Evolutionary conservation across 1,139 yeast genomes (phyloP).

Genomic region (Pichia terricola): DNA sequence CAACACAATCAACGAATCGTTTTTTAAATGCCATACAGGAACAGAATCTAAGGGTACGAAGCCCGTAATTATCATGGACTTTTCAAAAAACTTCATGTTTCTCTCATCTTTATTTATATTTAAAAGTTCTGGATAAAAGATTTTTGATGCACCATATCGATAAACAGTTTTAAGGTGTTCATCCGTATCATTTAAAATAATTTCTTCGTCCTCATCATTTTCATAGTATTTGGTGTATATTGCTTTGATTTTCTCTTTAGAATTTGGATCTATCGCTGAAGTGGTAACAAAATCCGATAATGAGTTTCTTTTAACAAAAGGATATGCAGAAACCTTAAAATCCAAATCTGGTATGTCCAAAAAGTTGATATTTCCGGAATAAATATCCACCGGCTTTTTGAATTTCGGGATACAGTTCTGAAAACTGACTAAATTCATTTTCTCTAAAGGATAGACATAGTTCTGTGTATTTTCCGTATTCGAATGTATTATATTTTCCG

Average conservation of each 20-base stretch:
- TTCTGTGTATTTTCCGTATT: neutral
- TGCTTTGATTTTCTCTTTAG: conserved; percentile 1
- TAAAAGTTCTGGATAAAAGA: conserved; percentile 6
- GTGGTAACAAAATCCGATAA: conserved; percentile 7
- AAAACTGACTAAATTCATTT: conserved; percentile 3
- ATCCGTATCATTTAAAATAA: conserved; percentile 1
- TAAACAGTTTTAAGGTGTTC: conserved; percentile 4
- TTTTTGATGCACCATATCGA: conserved; percentile 8
- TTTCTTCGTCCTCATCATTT: conserved; percentile 1
- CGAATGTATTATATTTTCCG: too few relatives aligned
- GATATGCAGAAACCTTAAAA: conserved; percentile 9
- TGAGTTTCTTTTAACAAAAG: conserved; percentile 8
- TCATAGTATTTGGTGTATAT: conserved; percentile 2
- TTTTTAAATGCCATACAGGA: conserved; percentile 51
- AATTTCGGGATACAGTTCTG: conserved; percentile 4
- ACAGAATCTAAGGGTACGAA: conserved; percentile 38
- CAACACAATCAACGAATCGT: conserved; percentile 50
- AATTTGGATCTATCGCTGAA: conserved; percentile 1
- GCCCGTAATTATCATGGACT: conserved; percentile 36
- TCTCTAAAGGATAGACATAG: conserved; percentile 1
- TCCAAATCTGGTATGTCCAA: conserved; percentile 6
- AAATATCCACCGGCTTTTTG: conserved; percentile 11
- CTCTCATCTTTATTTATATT: neutral
- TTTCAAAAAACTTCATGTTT: neutral
- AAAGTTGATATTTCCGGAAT: conserved; percentile 2